Evolutionary conservation across 768 basidiomycete species (phyloP).

Genomic region (Mycena venus): DNA sequence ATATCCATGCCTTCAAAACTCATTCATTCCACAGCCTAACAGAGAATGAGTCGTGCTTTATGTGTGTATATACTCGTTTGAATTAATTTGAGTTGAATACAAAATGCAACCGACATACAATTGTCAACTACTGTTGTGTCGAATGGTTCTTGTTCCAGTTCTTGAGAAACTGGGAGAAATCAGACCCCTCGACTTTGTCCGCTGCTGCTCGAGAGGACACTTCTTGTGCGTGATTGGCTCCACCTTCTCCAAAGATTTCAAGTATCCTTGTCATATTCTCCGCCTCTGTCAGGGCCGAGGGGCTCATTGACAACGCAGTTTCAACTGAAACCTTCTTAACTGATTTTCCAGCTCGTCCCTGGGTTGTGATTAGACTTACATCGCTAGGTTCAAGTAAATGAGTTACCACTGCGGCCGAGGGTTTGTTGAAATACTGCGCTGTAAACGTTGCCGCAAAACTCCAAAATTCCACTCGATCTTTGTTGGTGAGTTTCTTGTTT

Average conservation of each 20-base stretch:
- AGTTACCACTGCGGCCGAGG: background rate
- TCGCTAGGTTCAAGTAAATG: background rate
- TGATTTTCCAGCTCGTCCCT: background rate
- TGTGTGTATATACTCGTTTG: too few species aligned
- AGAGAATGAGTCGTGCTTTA: too few species aligned
- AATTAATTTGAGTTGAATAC: too few species aligned
- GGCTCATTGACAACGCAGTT: background rate
- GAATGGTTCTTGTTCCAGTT: background rate
- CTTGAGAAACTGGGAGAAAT: background rate
- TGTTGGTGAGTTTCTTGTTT: background rate
- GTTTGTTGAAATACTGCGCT: background rate
- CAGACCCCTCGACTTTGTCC: background rate
- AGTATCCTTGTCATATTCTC: slow-evolving; percentile 8
- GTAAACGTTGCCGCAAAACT: background rate
- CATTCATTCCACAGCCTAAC: too few species aligned
- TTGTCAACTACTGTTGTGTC: too few species aligned
- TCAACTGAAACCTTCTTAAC: slow-evolving; percentile 4
- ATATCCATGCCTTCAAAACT: too few species aligned
- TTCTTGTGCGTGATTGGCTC: background rate
- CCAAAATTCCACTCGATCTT: background rate
- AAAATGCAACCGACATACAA: too few species aligned
- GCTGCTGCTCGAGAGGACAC: background rate
- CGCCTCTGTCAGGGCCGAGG: background rate
- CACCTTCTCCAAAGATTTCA: background rate
- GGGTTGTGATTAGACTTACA: background rate